Percentiles rank a stretch among this genome's conserved stretches.
Conservation (phyloP, 2,329 filamentous ascomycete genomes). For the Penicillium occitanis region DNA sequence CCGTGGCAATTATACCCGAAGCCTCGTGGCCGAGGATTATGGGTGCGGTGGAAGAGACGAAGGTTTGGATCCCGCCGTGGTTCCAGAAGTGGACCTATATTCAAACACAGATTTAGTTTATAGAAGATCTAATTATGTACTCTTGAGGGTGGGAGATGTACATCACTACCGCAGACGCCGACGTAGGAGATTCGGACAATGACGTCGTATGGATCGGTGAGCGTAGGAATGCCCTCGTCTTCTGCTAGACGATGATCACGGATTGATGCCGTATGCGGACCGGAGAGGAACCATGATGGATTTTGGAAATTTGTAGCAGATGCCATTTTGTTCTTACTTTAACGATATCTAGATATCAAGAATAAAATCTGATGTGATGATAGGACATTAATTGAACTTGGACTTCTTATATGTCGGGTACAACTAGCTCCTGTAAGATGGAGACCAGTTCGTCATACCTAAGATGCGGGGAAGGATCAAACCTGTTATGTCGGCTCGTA, state of each 20-base stretch:
- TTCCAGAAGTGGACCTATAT: slow-evolving; percentile 42
- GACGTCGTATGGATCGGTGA: neutral
- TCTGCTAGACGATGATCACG: neutral
- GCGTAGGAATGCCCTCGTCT: neutral
- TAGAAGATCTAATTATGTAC: neutral
- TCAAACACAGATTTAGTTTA: neutral
- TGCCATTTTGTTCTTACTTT: neutral
- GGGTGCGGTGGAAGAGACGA: slow-evolving; percentile 29
- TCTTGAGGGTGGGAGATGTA: neutral
- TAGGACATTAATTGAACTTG: too few species aligned
- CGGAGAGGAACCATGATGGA: neutral
- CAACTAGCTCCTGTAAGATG: neutral
- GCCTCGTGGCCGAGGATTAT: slow-evolving; percentile 40
- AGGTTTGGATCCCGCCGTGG: slow-evolving; percentile 37
- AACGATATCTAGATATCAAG: too few species aligned
- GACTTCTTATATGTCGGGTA: neutral
- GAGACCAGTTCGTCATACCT: neutral
- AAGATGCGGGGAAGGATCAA: neutral
- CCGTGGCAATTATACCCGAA: slow-evolving; percentile 30
- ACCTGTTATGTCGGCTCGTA: neutral
- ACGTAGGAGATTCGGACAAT: neutral
- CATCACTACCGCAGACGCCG: neutral
- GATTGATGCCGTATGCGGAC: neutral
- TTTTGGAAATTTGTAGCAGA: neutral
- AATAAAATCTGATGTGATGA: neutral